Conservation (phyloP, 108 stramenopile genomes). For the Cyclotella sp. region DNA sequence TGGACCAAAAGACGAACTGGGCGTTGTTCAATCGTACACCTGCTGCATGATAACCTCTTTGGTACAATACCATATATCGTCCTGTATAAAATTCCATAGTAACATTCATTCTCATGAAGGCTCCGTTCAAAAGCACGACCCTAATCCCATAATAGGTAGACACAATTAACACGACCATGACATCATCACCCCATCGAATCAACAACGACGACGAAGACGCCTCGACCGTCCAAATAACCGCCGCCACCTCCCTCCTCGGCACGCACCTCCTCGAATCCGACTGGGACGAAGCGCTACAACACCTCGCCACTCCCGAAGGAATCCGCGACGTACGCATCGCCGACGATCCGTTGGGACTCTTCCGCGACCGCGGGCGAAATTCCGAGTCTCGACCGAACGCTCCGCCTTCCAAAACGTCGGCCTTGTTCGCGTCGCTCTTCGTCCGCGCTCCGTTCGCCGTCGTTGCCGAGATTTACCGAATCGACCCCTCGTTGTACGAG, state of each 20-base stretch:
- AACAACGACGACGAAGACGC: constrained; percentile 15
- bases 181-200: too few relatives aligned
- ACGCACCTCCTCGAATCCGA: constrained; percentile 25
- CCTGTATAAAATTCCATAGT: too few relatives aligned
- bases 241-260: constrained; percentile 35
- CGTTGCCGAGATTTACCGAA: constrained; percentile 18
- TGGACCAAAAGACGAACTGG: too few relatives aligned
- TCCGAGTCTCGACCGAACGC: background rate
- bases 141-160: too few relatives aligned
- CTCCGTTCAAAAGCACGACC: too few relatives aligned
- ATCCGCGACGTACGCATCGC: constrained; percentile 15
- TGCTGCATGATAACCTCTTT: too few relatives aligned
- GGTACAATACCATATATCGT: too few relatives aligned
- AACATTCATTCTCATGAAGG: too few relatives aligned
- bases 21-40: too few relatives aligned
- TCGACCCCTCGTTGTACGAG: constrained; percentile 20
- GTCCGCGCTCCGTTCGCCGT: constrained; percentile 36
- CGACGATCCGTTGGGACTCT: constrained; percentile 42
- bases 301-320: constrained; percentile 40
- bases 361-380: background rate
- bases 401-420: constrained; percentile 14
- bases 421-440: constrained; percentile 37
- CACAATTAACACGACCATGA: too few relatives aligned
- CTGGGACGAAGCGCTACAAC: constrained; percentile 32
- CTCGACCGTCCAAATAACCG: constrained; percentile 25